These are phyloP conservation scores for Rhizopogon vulgaris DNA, from an alignment of 768 basidiomycete genomes.

Conservation along the genomic window DNA sequence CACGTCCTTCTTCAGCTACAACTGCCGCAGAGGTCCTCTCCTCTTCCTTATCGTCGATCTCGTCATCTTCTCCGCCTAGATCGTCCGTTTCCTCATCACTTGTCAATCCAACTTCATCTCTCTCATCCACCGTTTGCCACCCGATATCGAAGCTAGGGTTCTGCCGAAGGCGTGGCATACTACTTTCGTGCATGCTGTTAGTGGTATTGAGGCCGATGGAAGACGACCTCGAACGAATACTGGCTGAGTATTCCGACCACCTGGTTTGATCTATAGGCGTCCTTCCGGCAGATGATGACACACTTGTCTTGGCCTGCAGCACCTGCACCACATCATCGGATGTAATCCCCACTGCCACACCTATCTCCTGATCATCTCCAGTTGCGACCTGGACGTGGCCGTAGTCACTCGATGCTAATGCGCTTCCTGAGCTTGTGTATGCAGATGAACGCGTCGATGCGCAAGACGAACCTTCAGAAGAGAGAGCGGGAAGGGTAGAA, in stretches of 20 bases:
- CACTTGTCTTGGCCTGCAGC: constrained; percentile 44
- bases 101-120: constrained; percentile 55
- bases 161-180: constrained; percentile 43
- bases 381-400: constrained; percentile 62
- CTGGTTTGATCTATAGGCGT: constrained; percentile 56
- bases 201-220: constrained; percentile 47
- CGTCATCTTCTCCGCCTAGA: constrained; percentile 46
- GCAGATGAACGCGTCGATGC: constrained; percentile 72
- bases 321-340: constrained; percentile 62
- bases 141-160: constrained; percentile 73
- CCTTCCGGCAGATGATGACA: constrained; percentile 42
- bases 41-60: constrained; percentile 46
- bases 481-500: constrained; percentile 50
- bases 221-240: constrained; percentile 64
- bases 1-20: constrained; percentile 78
- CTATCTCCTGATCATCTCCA: constrained; percentile 47
- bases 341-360: constrained; percentile 51
- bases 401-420: constrained; percentile 53
- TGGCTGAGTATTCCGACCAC: constrained; percentile 71
- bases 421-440: constrained; percentile 68
- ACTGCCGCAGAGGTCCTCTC: constrained; percentile 74
- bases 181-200: constrained; percentile 35
- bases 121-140: constrained; percentile 70
- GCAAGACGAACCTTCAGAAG: constrained; percentile 65
- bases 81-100: constrained; percentile 50